phyloP scores from a whole-genome alignment of 805 yeast species.

The Sugiyamaella americana region DNA sequence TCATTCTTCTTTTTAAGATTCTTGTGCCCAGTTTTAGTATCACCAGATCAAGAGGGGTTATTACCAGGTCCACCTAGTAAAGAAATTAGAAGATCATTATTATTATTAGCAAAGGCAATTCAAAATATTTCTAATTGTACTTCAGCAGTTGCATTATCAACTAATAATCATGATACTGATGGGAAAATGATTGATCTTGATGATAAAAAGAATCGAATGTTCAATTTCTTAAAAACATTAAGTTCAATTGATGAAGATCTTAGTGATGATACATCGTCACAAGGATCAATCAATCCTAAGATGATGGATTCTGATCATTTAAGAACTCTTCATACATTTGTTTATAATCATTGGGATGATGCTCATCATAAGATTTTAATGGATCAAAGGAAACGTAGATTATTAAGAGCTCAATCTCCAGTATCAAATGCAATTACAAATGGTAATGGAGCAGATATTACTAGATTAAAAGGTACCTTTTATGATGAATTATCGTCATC shows the following conservation, averaged over 20 bases:
- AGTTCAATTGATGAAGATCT: conserved; percentile 15
- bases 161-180: conserved; percentile 1
- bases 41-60: conserved; percentile 53
- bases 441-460: conserved; percentile 1
- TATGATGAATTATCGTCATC: background rate
- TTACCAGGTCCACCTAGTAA: conserved; percentile 18
- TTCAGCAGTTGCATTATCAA: conserved; percentile 2
- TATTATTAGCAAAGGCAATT: conserved; percentile 26
- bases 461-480: conserved; percentile 4
- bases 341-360: conserved; percentile 45
- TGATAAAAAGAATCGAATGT: background rate
- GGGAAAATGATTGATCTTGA: background rate
- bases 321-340: conserved; percentile 41
- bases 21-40: conserved; percentile 75
- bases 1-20: conserved; percentile 70
- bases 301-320: conserved; percentile 17
- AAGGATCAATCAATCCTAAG: conserved; percentile 9
- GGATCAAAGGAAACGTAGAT: conserved; percentile 18
- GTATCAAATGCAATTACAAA: conserved; percentile 1
- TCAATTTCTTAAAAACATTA: background rate
- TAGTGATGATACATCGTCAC: conserved; percentile 14
- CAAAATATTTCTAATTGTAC: conserved; percentile 26
- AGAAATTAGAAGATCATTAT: conserved; percentile 20
- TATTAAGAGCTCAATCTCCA: conserved; percentile 7
- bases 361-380: conserved; percentile 24